Conservation (phyloP, 345 rosid species). For the Syzygium aqueum region DNA sequence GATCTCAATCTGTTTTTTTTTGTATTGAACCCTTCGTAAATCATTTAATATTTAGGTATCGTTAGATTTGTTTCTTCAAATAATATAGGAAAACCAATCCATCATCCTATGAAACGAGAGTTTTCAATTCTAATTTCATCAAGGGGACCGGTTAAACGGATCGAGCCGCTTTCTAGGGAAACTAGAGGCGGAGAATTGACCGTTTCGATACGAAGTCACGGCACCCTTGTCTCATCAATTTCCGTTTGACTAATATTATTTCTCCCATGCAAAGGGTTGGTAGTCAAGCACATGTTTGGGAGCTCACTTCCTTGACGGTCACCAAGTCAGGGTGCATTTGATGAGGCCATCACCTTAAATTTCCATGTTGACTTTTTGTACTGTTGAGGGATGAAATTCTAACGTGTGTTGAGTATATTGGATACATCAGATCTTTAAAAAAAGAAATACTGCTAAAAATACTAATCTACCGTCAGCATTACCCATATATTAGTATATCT, state of each 20-base stretch:
- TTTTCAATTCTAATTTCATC: background rate
- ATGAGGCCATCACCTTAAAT: background rate
- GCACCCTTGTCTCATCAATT: background rate
- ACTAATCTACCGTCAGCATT: background rate
- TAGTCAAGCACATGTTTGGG: background rate
- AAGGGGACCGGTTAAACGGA: background rate
- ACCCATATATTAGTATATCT: background rate
- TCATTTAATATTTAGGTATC: background rate
- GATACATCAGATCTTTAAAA: background rate
- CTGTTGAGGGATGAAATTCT: background rate
- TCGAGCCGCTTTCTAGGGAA: background rate
- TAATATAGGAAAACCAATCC: background rate
- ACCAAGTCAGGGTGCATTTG: background rate
- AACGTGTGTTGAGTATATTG: background rate
- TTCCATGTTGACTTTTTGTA: background rate
- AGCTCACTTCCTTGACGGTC: background rate
- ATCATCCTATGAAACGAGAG: background rate
- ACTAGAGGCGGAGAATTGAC: background rate
- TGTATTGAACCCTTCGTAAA: background rate
- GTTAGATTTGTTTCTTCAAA: too few relatives aligned
- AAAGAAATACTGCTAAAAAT: background rate
- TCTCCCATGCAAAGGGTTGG: background rate
- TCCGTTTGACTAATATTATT: background rate
- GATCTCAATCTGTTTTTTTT: too few relatives aligned
- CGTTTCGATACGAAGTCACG: background rate